A percentile compares a stretch with the other conserved stretches of the same genome.
Conservation (phyloP, 169 alveolate genomes). For the Amoebophrya sp. region DNA sequence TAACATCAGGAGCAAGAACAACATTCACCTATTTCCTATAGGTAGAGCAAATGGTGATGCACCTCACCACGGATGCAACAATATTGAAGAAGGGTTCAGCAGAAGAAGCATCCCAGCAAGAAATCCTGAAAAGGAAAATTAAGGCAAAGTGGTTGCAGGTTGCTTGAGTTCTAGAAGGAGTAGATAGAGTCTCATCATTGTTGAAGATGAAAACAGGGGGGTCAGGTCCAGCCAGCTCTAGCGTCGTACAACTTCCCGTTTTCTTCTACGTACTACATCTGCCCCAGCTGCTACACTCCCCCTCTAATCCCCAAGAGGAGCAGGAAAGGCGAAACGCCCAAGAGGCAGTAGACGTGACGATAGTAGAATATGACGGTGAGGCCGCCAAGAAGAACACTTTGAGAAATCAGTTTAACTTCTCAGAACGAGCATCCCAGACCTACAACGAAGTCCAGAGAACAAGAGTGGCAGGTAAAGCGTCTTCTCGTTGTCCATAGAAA, state of each 20-base stretch:
- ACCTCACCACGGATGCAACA: slow-evolving; percentile 64
- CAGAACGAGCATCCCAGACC: slow-evolving; percentile 80
- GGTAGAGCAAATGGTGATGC: slow-evolving; percentile 68
- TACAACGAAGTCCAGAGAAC: slow-evolving; percentile 59
- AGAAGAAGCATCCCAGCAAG: neutral
- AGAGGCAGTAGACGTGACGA: neutral
- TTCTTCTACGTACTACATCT: too few species aligned
- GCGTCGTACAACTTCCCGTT: too few species aligned
- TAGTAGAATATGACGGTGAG: neutral
- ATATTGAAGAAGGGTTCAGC: slow-evolving; percentile 27
- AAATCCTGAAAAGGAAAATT: neutral
- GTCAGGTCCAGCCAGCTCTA: too few species aligned
- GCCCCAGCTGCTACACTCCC: too few species aligned
- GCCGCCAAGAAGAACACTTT: slow-evolving; percentile 35
- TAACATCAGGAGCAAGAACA: too few species aligned
- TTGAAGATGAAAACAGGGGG: too few species aligned
- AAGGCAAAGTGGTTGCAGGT: too few species aligned
- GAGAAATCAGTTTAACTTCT: slow-evolving; percentile 78
- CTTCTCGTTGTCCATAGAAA: slow-evolving; percentile 41
- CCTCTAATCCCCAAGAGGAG: too few species aligned
- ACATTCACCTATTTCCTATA: too few species aligned
- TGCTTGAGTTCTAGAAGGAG: too few species aligned
- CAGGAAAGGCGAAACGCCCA: slow-evolving; percentile 1
- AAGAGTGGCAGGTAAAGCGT: slow-evolving; percentile 37
- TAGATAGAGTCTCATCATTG: too few species aligned